These are phyloP conservation scores for Bryoglossum gracile DNA, from an alignment of 495 filamentous ascomycete species.

Conservation along the genomic window DNA sequence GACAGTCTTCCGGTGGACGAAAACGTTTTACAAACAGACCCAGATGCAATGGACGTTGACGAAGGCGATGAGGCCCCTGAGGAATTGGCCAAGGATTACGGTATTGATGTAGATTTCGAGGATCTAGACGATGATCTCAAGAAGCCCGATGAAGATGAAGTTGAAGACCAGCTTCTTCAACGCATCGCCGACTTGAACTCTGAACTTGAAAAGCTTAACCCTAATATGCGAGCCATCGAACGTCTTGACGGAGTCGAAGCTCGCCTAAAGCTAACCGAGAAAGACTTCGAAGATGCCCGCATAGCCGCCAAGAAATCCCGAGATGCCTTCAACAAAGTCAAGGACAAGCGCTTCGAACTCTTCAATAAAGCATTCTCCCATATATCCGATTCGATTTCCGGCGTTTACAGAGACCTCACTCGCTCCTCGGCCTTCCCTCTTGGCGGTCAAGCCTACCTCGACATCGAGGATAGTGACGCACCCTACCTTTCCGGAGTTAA, in stretches of 20 bases:
- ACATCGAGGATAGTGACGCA: conserved; percentile 75
- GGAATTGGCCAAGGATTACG: conserved; percentile 67
- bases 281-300: conserved; percentile 80
- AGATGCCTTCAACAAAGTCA: conserved; percentile 74
- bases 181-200: conserved; percentile 63
- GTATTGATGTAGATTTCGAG: conserved; percentile 86
- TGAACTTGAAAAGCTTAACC: conserved; percentile 87
- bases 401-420: conserved; percentile 93
- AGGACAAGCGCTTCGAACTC: conserved; percentile 74
- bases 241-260: conserved; percentile 80
- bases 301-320: conserved; percentile 63
- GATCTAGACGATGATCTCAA: conserved; percentile 79
- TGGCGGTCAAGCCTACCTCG: conserved; percentile 91
- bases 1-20: conserved; percentile 78
- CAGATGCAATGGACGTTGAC: conserved; percentile 84
- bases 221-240: conserved; percentile 92
- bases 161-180: conserved; percentile 74
- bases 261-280: conserved; percentile 76
- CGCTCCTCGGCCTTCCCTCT: conserved; percentile 75
- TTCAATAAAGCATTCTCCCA: conserved; percentile 94
- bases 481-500: conserved; percentile 93
- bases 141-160: conserved; percentile 60
- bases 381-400: conserved; percentile 88
- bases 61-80: conserved; percentile 40
- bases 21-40: conserved; percentile 55